These are phyloP conservation scores for Glycine tomentella DNA, from an alignment of 306 rosid species.

Conservation along the genomic window DNA sequence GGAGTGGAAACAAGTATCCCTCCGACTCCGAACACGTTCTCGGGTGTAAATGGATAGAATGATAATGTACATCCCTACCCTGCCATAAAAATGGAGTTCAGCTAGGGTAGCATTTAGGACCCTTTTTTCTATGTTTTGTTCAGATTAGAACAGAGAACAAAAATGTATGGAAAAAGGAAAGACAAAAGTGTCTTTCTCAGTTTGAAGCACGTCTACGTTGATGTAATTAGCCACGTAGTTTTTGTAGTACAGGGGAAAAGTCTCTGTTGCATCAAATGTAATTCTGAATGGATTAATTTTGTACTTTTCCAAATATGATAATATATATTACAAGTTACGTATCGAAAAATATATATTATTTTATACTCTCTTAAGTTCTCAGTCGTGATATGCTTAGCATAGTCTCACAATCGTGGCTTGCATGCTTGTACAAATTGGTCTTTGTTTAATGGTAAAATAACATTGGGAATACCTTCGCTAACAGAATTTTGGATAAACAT, in stretches of 20 bases:
- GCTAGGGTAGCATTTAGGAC: slow-evolving; percentile 55
- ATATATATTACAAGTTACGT: slow-evolving; percentile 40
- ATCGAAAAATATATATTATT: slow-evolving; percentile 11
- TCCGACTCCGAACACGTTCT: slow-evolving; percentile 50
- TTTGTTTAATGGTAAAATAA: slow-evolving; percentile 39
- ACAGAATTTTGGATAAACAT: not conserved
- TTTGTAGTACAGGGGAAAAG: slow-evolving; percentile 26
- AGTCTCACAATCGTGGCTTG: slow-evolving; percentile 19
- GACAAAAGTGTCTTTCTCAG: slow-evolving; percentile 59
- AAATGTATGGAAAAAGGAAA: slow-evolving; percentile 47
- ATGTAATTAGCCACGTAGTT: slow-evolving; percentile 54
- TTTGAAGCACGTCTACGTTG: slow-evolving; percentile 44
- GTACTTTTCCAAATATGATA: slow-evolving; percentile 34
- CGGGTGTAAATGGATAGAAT: slow-evolving; percentile 51
- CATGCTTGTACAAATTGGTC: slow-evolving; percentile 28
- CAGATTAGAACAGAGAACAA: slow-evolving; percentile 45
- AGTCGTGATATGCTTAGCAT: slow-evolving; percentile 11
- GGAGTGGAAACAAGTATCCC: slow-evolving; percentile 62
- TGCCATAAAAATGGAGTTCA: slow-evolving; percentile 42
- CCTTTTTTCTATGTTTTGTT: slow-evolving; percentile 44
- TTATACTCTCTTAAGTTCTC: not conserved
- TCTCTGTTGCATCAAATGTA: slow-evolving; percentile 46
- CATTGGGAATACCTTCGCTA: slow-evolving; percentile 38
- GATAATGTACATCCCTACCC: slow-evolving; percentile 47
- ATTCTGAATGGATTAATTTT: slow-evolving; percentile 41